Evolutionary conservation across 2,329 filamentous ascomycete species (phyloP), one percentile per base, ranked within the genome.

Genomic region (Seiridium cupressi): DNA sequence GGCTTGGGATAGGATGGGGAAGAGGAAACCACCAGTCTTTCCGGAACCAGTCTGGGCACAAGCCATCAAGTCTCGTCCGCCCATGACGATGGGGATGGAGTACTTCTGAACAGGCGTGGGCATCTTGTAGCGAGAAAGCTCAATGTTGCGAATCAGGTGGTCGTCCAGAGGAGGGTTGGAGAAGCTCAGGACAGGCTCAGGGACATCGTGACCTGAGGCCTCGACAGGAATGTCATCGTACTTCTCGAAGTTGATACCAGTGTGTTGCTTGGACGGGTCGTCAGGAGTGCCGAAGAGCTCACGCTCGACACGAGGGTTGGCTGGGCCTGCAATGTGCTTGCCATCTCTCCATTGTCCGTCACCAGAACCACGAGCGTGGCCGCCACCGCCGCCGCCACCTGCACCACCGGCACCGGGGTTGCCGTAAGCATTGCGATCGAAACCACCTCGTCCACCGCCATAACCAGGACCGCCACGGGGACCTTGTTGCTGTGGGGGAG

Each of bases 181-280:
- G 85, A 99, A 99, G 63, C 88, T 84, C 66, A 89, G 89, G 67
- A 97, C 92, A 46, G 94, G 90, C 73, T 98, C 95, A 51, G 95
- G 95, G 57, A 98, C 93, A 73, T 96, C 88, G 58, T 92, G 89
- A 62, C 95, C 95, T 62, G 94, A 97, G 65, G 95, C 95, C 80
- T 98, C 95, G 66, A 99, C 95, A 59, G 95, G 95, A 67, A 99
- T 99, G 77, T 99, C 95, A 74, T 99, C 95, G 80, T 99, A 99
- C 84, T 99, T 99, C 82, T 97, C 90, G 76, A 99, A 99, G 86
- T 99, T 99, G 90, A 99, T 98, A 79, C 95, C 95, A 40, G 93
- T 97, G 72, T 96, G 91, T 77, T 97, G 91, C 85, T 97, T 98
- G 67, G 90, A 88, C 64, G 94, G 92, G 73, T 98, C 95, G 76